Percentiles rank a stretch among this genome's conserved stretches.
These are phyloP conservation scores for Fusarium drepaniforme DNA, from an alignment of 2,329 filamentous ascomycete species.

Conservation along the genomic window DNA sequence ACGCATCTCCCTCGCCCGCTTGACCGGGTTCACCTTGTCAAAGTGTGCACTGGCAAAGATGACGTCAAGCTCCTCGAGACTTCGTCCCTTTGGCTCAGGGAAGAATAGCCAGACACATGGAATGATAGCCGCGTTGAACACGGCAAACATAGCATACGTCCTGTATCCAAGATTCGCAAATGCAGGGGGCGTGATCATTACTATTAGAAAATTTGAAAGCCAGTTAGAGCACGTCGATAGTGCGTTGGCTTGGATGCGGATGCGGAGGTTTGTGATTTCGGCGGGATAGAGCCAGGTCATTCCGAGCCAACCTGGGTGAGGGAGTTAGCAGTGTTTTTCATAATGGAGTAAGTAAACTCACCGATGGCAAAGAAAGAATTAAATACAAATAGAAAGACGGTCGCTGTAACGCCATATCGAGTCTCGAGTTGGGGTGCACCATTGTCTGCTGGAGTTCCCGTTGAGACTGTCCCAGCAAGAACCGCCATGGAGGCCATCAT, in stretches of 20 bases:
- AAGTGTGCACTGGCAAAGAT: conserved; percentile 37
- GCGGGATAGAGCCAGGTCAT: conserved; percentile 72
- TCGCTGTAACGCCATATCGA: conserved; percentile 47
- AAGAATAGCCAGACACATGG: conserved; percentile 63
- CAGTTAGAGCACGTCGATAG: conserved; percentile 70
- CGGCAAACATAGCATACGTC: conserved; percentile 64
- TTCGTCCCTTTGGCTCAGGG: conserved; percentile 55
- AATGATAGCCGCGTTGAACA: conserved; percentile 63
- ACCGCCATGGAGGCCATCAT: conserved; percentile 76
- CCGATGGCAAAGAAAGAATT: conserved; percentile 68
- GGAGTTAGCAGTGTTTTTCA: not conserved
- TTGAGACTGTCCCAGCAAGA: conserved; percentile 50
- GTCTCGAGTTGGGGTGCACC: conserved; percentile 44
- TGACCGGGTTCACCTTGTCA: conserved; percentile 44
- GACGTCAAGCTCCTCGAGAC: conserved; percentile 35
- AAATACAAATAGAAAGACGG: conserved; percentile 70
- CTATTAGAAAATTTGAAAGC: conserved; percentile 77
- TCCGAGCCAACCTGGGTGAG: conserved; percentile 60
- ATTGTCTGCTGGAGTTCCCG: conserved; percentile 46
- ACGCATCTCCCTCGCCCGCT: conserved; percentile 43
- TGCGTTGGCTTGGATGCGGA: conserved; percentile 67
- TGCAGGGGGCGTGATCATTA: conserved; percentile 83
- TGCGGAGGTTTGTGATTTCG: conserved; percentile 71
- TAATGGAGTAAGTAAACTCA: conserved; percentile 15
- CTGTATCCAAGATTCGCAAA: conserved; percentile 63